Base-by-base conservation (phyloP, 257 asterid species). In the Plantago ovata region DNA sequence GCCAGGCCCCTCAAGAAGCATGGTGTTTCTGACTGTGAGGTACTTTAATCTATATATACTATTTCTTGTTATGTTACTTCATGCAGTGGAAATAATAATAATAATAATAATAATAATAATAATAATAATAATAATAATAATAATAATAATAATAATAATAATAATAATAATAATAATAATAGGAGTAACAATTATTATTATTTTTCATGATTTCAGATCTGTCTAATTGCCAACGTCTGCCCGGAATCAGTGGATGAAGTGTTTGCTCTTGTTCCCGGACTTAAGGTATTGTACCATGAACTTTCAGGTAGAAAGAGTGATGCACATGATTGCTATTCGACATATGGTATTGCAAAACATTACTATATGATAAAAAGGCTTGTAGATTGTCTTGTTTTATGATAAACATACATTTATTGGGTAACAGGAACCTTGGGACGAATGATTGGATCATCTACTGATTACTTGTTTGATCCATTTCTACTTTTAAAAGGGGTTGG, bases 241-340 rank as follows among this genome's bases (percentile, higher is more conserved):
- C 81, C 85, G 7, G 97, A 85, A 63, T 72, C 94, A n/a, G 86
- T 61, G 20, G 96, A 93, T 44, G 99, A 93, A 84, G 87, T 86
- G 56, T 84, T 82, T 74, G 94, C 87, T 51, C 89, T 84, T 69
- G 62, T 89, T 61, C 97, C 95, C 10, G 70, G 89, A 14, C 78
- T 89, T 58, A 82, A 84, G 97, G 98, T 93, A 79, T 51, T 60
- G 16, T 58, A 24, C 16, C 47, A 15, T 6, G 15, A 41, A 18
- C 46, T 55, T 72, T 69, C 52, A 54, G 14, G 45, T 64, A 23
- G 60, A 44, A 46, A 36, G 23, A 65, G 12, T 39, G 38, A 7
- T 10, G 58, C n/a, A 8, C 44, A 36, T 28, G 58, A 58, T 61
- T 33, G 15, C 38, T 71, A 50, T 64, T 15, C 2, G 32, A 5